Evolutionary conservation across 176 grass and related monocot genomes (phyloP), one percentile per base, ranked within the genome.

Genomic region (Phoenix roebelenii): DNA sequence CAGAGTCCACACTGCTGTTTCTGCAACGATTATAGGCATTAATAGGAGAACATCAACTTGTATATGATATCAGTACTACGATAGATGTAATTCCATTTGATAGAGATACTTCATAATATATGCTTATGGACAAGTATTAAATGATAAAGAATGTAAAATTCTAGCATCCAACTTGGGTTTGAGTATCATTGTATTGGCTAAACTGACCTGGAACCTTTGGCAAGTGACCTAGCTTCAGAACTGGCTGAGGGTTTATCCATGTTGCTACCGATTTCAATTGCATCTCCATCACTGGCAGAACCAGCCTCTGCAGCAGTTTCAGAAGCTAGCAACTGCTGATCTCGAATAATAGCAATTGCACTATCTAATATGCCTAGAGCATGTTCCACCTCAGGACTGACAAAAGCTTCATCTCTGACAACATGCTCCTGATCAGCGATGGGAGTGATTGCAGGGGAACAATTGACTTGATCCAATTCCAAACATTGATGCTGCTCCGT

Each of bases 351-450:
- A 74, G 53, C 23, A 68, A 88, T 97, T 15, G 84, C 81, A 17
- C 52, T 72, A 52, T 90, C 83, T 72, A 96, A 61, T 76, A 96
- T 85, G 19, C 69, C 73, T 55, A 96, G 50, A 74, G 83, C 83
- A 67, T 58, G 68, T 71, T 89, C 60, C 60, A 96, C 92, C 68
- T 96, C 87, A 59, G 83, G 72, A 65, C 77, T 88, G 19, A 96
- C 25, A 65, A 18, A 72, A 52, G 20, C 39, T 58, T 49, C 82
- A 52, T 60, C 60, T 68, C 62, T 10, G 5, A 67, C 39, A 18
- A 23, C 16, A 60, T 56, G 71, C 17, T 60, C 5, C 18, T 39
- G 44, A 20, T 23, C 15, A 3, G 72, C 25, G 28, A 52, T 49
- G 25, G 59, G 54, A 51, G 58, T 64, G 48, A 26, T 52, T 19